Evolutionary conservation across 1,284 basidiomycete genomes (phyloP).

Genomic region (Cutaneotrichosporon dermatis): DNA sequence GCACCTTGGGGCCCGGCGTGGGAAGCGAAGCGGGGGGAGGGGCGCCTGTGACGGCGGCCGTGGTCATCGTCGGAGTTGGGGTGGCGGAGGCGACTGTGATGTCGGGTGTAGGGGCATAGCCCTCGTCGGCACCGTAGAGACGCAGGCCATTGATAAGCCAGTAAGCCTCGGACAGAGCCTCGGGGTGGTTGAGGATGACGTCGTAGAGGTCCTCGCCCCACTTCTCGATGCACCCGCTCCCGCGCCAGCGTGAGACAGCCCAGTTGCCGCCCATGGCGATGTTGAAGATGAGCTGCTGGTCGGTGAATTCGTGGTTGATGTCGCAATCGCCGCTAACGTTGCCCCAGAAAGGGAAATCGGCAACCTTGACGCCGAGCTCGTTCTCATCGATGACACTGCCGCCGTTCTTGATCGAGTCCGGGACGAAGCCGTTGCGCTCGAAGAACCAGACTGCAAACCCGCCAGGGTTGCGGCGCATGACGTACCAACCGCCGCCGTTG

Average conservation of each 20-base stretch:
- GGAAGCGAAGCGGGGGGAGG: too few species aligned
- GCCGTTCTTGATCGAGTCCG: neutral
- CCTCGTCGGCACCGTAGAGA: constrained; percentile 51
- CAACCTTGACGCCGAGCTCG: constrained; percentile 6
- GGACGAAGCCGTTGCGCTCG: constrained; percentile 7
- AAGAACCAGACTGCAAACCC: constrained; percentile 12
- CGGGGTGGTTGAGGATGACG: constrained; percentile 51
- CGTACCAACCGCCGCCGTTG: constrained; percentile 73
- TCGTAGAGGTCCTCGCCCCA: constrained; percentile 2
- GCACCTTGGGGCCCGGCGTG: too few species aligned
- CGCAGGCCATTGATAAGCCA: constrained; percentile 61
- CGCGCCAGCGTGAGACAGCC: constrained; percentile 16
- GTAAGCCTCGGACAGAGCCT: constrained; percentile 57
- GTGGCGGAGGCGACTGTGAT: too few species aligned
- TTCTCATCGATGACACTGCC: constrained; percentile 4
- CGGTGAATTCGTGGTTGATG: neutral
- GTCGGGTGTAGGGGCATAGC: too few species aligned
- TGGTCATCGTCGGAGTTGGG: too few species aligned
- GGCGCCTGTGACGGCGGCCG: too few species aligned
- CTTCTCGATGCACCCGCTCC: neutral
- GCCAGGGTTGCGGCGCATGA: constrained; percentile 50
- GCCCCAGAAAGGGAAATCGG: constrained; percentile 19
- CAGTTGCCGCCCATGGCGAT: constrained; percentile 46
- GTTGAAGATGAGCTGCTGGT: constrained; percentile 36
- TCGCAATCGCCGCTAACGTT: neutral